Conservation (phyloP, 371 early-diverging fungal genomes). For the Apophysomyces trapeziformis region DNA sequence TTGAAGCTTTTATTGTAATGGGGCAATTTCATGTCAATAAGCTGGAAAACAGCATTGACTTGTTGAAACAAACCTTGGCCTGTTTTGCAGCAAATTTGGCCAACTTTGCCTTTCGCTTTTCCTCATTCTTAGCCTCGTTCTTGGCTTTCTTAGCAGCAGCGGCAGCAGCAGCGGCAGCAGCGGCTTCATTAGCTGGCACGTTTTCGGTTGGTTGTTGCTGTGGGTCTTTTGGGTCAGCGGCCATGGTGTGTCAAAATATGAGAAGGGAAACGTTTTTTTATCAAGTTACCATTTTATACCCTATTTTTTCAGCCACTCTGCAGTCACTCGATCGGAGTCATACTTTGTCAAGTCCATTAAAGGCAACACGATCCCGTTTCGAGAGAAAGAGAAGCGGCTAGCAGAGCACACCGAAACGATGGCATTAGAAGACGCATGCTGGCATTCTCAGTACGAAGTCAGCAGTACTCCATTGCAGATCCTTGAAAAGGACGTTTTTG, state of each 20-base stretch:
- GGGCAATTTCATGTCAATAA: neutral
- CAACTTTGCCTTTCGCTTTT: conserved; percentile 89
- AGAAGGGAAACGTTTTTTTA: neutral
- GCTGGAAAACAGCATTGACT: neutral
- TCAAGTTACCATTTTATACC: neutral
- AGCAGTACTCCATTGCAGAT: neutral
- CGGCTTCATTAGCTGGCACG: conserved; percentile 18
- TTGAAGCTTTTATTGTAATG: conserved; percentile 33
- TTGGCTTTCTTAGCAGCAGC: conserved; percentile 63
- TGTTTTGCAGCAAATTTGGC: conserved; percentile 95
- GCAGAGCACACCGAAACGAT: neutral
- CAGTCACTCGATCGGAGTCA: conserved; percentile 4
- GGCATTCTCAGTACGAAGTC: neutral
- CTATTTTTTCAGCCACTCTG: conserved; percentile 6
- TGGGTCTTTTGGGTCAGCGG: conserved; percentile 36
- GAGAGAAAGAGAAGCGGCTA: neutral
- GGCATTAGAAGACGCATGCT: neutral
- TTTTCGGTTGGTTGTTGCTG: conserved; percentile 21
- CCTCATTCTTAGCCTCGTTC: conserved; percentile 88
- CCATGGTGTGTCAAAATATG: conserved; percentile 6
- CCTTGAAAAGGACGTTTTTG: conserved; percentile 47
- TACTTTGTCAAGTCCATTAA: neutral
- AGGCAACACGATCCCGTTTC: neutral
- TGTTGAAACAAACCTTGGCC: conserved; percentile 48
- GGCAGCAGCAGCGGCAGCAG: conserved; percentile 38